Evolutionary conservation across 2,329 filamentous ascomycete species (phyloP), one percentile per base, ranked within the genome.

Genomic region (Chrysoporthe austroafricana): DNA sequence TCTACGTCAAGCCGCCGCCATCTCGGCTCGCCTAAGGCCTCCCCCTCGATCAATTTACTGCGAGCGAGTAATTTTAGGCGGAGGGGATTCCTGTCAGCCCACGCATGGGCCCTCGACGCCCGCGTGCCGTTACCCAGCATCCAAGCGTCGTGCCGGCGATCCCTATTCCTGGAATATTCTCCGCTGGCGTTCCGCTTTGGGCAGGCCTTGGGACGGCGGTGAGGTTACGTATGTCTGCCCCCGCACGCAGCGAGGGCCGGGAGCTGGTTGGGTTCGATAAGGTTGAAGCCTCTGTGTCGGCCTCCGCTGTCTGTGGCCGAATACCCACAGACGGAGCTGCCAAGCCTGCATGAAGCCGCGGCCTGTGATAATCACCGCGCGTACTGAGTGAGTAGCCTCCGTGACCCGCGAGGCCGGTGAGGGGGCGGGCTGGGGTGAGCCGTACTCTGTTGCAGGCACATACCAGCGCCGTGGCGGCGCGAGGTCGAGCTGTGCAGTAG

Each of bases 11-110:
- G 13, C 9, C 36, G 36, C 36, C 36, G 36, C 14, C 16, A 18
- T 21, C 21, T 43, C 13, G 13, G 62, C 39, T 57, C 36, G 50
- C 48, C 52, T 56, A 39, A 43, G 42, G 42, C 13, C 48, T 54
- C 34, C 36, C 62, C 48, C 50, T 63, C 21, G 50, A 57, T 16
- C 48, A 63, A 63, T 56, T 56, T 63, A 26, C 52, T 56, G 8
- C 46, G 48, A 56, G 50, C 50, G 50, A 43, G 44, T 34, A 43
- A 56, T 56, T 42, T 63, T 56, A 42, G 61, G 46, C n/a, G 34
- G 48, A n/a, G 61, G 32, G 7, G 26, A 42, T 26, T 42, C 36
- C n/a, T 36, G 61, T 63, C 61, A 63, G 57, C 57, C 18, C 57
- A 60, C 44, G 26, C 59, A 32, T 9, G 26, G 59, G 26, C 26